Evolutionary conservation across 108 stramenopile genomes (phyloP), one percentile per base, ranked within the genome.

Genomic region (Cyclotella sp.): DNA sequence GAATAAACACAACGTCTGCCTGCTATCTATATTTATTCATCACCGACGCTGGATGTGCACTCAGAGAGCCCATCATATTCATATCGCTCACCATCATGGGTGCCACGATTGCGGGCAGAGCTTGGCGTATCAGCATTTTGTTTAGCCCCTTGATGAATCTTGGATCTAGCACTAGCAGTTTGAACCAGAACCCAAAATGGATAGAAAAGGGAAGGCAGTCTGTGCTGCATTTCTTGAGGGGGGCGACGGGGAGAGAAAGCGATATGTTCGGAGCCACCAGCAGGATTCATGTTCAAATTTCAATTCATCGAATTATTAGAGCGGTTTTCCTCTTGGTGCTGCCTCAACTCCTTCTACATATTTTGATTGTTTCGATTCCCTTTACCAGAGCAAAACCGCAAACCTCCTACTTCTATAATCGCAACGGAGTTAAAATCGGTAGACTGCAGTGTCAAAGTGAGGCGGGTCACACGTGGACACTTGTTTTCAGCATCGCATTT

Each of bases 21-120:
- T 79, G 78, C 52, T 79, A 73, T 60, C 26, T 73, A 16, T 79
- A 45, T 44, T 19, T 79, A 15, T 79, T 49, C 47, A 57, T 73
- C 13, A 59, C 52, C 9, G 42, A 79, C 16, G 63, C 47, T 4
- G 78, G 78, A 49, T 79, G 78, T 26, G 63, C 47, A 0, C 8
- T 79, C 19, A 45, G 78, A 46, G 72, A 65, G 16, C 78, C 78
- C 12, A 19, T 79, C 0, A 79, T 79, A 52, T 73, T 73, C 43
- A 29, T 79, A 7, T 73, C 78, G 43, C 40, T 73, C 5, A 73
- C 26, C 13, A 8, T 79, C 1, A 73, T 79, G 78, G 78, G 78
- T 24, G 63, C 78, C 10, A 66, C 64, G 11, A 73, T 79, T 57
- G 62, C 78, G 15, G 72, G 63, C 49, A 42, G 78, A 47, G 78